These are phyloP conservation scores for Rhytidhysteron rufulum DNA, from an alignment of 2,329 filamentous ascomycete species.

Conservation along the genomic window DNA sequence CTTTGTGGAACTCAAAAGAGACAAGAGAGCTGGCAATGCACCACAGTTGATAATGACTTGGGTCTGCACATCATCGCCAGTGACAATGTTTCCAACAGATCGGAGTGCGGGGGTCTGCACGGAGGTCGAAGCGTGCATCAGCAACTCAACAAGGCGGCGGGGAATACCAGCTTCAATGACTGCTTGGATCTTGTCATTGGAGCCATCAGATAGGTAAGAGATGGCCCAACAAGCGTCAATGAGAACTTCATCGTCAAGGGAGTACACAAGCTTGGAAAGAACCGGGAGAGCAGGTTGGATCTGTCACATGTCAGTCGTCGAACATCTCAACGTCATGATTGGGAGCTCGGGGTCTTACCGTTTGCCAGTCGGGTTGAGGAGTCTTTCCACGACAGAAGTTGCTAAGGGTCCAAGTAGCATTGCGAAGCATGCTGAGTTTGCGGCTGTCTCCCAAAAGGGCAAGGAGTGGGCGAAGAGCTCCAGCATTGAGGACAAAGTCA, in stretches of 20 bases:
- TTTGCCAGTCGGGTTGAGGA: conserved; percentile 95
- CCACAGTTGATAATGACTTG: conserved; percentile 99
- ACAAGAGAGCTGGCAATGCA: conserved; percentile 84
- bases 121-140: conserved; percentile 97
- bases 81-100: conserved; percentile 98
- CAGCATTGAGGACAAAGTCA: conserved; percentile 90
- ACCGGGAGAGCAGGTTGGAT: conserved; percentile 93
- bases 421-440: conserved; percentile 98
- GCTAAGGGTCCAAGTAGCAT: conserved; percentile 98
- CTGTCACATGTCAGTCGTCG: conserved; percentile 44
- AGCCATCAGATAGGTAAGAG: conserved; percentile 94
- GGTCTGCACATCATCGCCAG: conserved; percentile 96
- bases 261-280: conserved; percentile 95
- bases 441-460: conserved; percentile 91
- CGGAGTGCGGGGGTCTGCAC: conserved; percentile 96
- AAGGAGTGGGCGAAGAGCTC: conserved; percentile 86
- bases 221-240: conserved; percentile 99
- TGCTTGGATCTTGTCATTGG: conserved; percentile 98
- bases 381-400: conserved; percentile 99
- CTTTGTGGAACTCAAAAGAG: conserved; percentile 92
- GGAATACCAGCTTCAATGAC: conserved; percentile 98
- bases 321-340: neutral
- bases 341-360: conserved; percentile 58
- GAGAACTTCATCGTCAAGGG: conserved; percentile 93
- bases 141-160: conserved; percentile 88